Conservation (phyloP, 2,329 filamentous ascomycete genomes). For the Ophiostoma tasmaniense region DNA sequence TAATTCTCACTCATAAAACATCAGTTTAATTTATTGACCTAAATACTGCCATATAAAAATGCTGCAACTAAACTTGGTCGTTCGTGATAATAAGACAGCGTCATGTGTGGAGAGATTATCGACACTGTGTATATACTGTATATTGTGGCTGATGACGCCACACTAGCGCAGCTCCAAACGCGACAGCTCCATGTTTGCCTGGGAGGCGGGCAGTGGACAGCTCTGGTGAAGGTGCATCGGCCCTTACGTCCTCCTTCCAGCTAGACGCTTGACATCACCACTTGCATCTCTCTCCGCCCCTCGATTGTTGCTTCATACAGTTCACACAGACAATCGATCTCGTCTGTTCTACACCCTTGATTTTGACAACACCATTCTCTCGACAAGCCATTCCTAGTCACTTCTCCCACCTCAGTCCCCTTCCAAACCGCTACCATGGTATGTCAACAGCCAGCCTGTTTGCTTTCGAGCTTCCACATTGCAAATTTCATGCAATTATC, state of each 20-base stretch:
- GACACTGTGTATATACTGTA: background rate
- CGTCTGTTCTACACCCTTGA: background rate
- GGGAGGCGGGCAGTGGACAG: slow-evolving; percentile 3
- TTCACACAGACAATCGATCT: background rate
- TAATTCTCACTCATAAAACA: too few species aligned
- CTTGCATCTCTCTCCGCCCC: background rate
- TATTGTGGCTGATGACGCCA: background rate
- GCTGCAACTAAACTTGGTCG: too few species aligned
- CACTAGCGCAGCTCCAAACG: slow-evolving; percentile 9
- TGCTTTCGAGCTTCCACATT: background rate
- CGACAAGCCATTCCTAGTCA: background rate
- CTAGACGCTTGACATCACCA: slow-evolving; percentile 1
- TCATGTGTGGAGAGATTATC: background rate
- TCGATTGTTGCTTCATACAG: background rate
- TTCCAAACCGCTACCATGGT: background rate
- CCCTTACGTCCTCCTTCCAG: background rate
- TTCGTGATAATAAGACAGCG: background rate
- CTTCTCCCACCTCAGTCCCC: background rate
- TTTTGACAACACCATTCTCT: background rate
- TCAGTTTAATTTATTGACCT: too few species aligned
- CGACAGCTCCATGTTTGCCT: slow-evolving; percentile 19
- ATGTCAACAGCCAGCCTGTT: background rate
- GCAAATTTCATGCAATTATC: background rate
- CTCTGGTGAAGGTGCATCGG: slow-evolving; percentile 4
- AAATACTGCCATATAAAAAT: background rate